Conservation (phyloP, 202 grass and related monocot genomes). For the Carex arenaria region DNA sequence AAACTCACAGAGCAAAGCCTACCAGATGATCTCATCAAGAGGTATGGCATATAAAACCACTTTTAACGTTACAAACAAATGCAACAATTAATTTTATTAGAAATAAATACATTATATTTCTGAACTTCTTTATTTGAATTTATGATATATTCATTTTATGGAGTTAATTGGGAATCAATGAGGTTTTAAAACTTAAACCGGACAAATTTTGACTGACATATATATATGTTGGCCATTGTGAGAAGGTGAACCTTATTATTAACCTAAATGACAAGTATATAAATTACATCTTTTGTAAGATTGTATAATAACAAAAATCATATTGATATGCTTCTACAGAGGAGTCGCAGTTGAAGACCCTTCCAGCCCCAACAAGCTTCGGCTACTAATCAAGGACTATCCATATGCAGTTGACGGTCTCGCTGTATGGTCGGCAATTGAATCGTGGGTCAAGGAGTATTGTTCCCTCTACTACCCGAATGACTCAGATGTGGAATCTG, state of each 20-base stretch:
- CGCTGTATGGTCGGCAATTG: no score
- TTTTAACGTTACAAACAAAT: background rate
- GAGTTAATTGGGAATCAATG: no score
- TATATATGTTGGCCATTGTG: no score
- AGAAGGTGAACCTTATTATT: background rate
- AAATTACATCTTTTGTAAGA: background rate
- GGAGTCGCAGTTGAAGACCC: slow-evolving; percentile 41
- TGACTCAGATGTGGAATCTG: background rate
- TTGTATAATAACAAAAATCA: background rate
- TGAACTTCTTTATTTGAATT: background rate
- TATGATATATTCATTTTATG: background rate
- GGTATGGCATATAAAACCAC: slow-evolving; percentile 20
- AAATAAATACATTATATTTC: background rate
- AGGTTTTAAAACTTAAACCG: no score
- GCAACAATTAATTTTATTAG: background rate
- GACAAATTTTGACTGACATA: no score
- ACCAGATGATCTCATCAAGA: slow-evolving; percentile 46
- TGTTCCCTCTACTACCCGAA: background rate
- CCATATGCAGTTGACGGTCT: no score
- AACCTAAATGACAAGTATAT: background rate
- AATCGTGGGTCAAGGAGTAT: no score
- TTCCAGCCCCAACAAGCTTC: background rate
- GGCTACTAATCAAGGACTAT: no score
- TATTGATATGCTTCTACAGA: slow-evolving; percentile 7
- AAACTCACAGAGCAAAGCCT: slow-evolving; percentile 41